Evolutionary conservation across 768 basidiomycete genomes (phyloP).

Genomic region (Mycena metata): DNA sequence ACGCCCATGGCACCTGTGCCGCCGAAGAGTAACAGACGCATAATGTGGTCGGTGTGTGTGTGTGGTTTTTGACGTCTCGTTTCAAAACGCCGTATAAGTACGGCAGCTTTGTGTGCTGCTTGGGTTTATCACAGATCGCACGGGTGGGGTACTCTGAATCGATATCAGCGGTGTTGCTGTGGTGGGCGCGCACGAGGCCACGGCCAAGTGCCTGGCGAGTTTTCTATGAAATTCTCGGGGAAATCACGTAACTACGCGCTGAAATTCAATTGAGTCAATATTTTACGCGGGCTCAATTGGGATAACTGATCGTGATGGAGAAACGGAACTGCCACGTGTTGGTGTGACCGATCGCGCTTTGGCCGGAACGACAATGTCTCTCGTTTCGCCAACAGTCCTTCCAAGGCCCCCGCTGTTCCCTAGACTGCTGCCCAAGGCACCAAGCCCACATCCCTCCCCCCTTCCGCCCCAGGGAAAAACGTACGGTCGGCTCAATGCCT

Average conservation of each 20-base stretch:
- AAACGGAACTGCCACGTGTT: not conserved
- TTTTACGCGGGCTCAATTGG: too few species aligned
- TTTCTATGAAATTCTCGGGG: too few species aligned
- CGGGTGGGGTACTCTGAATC: too few species aligned
- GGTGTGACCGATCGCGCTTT: conserved; percentile 5
- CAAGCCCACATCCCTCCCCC: conserved; percentile 75
- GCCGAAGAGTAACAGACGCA: conserved; percentile 33
- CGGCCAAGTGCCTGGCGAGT: too few species aligned
- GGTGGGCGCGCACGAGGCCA: too few species aligned
- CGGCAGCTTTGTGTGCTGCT: too few species aligned
- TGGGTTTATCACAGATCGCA: too few species aligned
- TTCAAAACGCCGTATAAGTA: too few species aligned
- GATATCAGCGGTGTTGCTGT: too few species aligned
- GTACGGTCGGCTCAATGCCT: conserved; percentile 70
- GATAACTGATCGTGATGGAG: too few species aligned
- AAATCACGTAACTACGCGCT: not conserved
- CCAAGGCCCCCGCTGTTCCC: conserved; percentile 76
- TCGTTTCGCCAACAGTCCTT: conserved; percentile 80
- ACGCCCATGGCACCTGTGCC: conserved; percentile 33
- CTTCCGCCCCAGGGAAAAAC: conserved; percentile 62
- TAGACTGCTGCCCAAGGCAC: conserved; percentile 73
- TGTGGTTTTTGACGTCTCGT: too few species aligned
- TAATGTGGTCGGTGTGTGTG: not conserved
- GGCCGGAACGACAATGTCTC: conserved; percentile 49
- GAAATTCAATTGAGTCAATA: not conserved